Conservation (phyloP, 768 basidiomycete genomes). For the Lentinula sp. region DNA sequence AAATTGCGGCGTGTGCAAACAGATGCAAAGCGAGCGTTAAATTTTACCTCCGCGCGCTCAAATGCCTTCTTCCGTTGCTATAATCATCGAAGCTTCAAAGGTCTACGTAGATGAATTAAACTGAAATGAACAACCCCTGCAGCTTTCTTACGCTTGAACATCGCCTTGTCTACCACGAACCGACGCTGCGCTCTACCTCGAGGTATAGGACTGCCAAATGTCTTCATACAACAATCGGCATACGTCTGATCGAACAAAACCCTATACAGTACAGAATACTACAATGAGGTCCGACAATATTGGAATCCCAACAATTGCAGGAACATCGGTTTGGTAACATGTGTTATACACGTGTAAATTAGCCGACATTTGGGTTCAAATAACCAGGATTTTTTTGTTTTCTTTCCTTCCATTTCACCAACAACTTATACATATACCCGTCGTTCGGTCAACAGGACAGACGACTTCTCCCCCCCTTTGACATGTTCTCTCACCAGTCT, state of each 20-base stretch:
- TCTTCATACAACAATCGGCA: neutral
- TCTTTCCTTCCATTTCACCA: neutral
- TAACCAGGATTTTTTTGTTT: neutral
- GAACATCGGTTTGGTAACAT: conserved; percentile 1
- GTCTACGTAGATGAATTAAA: too few species aligned
- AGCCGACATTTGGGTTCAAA: conserved; percentile 3
- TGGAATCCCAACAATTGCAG: neutral
- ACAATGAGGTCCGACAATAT: neutral
- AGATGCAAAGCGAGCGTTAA: neutral
- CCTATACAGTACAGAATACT: neutral
- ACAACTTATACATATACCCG: neutral
- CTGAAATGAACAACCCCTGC: neutral
- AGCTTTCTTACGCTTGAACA: neutral
- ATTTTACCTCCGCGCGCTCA: neutral
- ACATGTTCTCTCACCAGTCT: conserved; percentile 4
- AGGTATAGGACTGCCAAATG: neutral
- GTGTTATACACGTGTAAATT: conserved; percentile 10
- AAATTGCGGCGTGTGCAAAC: neutral
- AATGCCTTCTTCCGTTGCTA: neutral
- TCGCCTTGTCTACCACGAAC: neutral
- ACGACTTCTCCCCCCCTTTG: neutral
- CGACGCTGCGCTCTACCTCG: neutral
- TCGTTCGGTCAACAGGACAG: conserved; percentile 4
- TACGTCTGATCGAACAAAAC: conserved; percentile 5
- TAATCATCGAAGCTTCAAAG: too few species aligned